phyloP scores from a whole-genome alignment of 352 stramenopile species.

The Phytophthora chlamydospora region DNA sequence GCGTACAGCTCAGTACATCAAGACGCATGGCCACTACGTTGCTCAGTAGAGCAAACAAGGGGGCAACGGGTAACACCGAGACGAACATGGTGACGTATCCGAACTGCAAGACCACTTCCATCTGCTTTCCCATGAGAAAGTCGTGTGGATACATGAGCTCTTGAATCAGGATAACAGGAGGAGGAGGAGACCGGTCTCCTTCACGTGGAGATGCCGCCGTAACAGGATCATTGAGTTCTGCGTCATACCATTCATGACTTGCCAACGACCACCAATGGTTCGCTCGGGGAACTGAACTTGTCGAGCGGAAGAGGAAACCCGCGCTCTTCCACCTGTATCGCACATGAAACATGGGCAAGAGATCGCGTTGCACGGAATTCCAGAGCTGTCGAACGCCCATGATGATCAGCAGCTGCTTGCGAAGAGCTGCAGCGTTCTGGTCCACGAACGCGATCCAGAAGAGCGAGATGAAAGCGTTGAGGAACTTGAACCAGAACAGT shows the following conservation, averaged over 20 bases:
- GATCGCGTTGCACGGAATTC: constrained; percentile 59
- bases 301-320: constrained; percentile 43
- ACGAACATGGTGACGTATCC: constrained; percentile 96
- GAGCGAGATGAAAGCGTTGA: constrained; percentile 84
- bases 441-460: constrained; percentile 83
- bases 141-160: constrained; percentile 76
- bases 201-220: constrained; percentile 1
- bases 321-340: constrained; percentile 45
- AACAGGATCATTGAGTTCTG: constrained; percentile 30
- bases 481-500: constrained; percentile 85
- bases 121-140: constrained; percentile 80
- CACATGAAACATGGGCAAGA: constrained; percentile 62
- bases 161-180: constrained; percentile 62
- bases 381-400: constrained; percentile 76
- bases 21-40: constrained; percentile 91
- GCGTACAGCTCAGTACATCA: constrained; percentile 81
- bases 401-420: constrained; percentile 74
- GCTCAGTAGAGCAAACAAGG: constrained; percentile 86
- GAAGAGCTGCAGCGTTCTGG: constrained; percentile 47
- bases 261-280: constrained; percentile 25
- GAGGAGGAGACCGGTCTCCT: constrained; percentile 24
- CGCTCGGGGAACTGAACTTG: constrained; percentile 13
- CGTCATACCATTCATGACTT: constrained; percentile 67
- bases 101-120: constrained; percentile 89
- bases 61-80: constrained; percentile 88